A percentile compares a stretch with the other conserved stretches of the same genome.
Conservation (phyloP, 164 flowering plant species). For the Piper betle region DNA sequence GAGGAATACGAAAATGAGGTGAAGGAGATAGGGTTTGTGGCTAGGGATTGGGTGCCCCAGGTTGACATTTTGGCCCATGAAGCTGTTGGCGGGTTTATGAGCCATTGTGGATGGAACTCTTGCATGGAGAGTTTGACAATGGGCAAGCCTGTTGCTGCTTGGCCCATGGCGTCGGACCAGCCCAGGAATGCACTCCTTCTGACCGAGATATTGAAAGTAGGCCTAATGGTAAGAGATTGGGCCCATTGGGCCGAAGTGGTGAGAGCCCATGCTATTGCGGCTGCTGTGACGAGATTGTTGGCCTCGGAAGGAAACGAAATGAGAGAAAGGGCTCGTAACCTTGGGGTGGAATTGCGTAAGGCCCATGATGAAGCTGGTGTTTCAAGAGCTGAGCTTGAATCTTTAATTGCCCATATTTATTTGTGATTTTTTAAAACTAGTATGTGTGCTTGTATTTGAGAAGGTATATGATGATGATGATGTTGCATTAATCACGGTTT, state of each 20-base stretch:
- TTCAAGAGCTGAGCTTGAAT: background rate
- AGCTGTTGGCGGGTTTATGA: conserved; percentile 40
- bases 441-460: no score
- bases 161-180: conserved; percentile 86
- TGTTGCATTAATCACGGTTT: no score
- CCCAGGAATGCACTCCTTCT: conserved; percentile 40
- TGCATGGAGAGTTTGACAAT: conserved; percentile 40
- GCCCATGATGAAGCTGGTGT: background rate
- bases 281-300: conserved; percentile 4
- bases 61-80: conserved; percentile 32
- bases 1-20: conserved; percentile 36
- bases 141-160: conserved; percentile 51
- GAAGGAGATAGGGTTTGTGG: conserved; percentile 20
- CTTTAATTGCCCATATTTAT: conserved; percentile 3
- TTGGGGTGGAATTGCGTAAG: background rate
- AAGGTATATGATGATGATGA: no score
- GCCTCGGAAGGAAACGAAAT: conserved; percentile 8
- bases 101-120: conserved; percentile 59
- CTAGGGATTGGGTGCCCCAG: conserved; percentile 49
- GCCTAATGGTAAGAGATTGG: conserved; percentile 36
- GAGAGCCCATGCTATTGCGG: background rate
- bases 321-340: conserved; percentile 2
- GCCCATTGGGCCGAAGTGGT: conserved; percentile 7
- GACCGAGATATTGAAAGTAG: conserved; percentile 28
- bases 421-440: background rate